Conservation (phyloP, 805 yeast genomes). For the Metschnikowia matae region DNA sequence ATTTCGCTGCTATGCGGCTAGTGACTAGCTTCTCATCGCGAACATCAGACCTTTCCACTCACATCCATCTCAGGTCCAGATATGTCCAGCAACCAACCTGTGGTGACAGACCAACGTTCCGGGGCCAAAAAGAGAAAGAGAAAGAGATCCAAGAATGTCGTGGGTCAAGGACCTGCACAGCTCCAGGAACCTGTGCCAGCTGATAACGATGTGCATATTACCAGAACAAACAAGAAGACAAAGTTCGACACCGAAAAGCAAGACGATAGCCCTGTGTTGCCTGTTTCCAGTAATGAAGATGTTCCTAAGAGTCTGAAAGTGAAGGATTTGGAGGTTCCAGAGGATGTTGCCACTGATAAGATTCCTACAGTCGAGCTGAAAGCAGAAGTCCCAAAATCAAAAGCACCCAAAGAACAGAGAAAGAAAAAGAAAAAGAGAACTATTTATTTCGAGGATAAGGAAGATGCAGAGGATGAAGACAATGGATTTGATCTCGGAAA, state of each 20-base stretch:
- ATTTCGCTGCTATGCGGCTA: background rate
- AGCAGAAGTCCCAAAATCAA: background rate
- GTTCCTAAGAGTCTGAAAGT: background rate
- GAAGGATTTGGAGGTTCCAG: background rate
- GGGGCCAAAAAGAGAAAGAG: constrained; percentile 16
- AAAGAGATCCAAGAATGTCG: constrained; percentile 20
- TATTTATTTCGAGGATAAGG: constrained; percentile 34
- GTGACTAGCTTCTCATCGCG: constrained; percentile 1
- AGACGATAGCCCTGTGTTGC: background rate
- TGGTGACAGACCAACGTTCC: constrained; percentile 6
- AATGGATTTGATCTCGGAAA: constrained; percentile 9
- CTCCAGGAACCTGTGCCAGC: constrained; percentile 1
- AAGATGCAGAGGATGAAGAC: constrained; percentile 34
- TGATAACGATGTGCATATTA: constrained; percentile 13
- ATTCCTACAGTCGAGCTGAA: background rate
- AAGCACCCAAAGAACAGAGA: background rate
- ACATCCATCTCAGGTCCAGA: background rate
- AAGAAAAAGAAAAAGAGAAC: constrained; percentile 15
- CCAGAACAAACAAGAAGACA: constrained; percentile 22
- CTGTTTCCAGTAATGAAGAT: background rate
- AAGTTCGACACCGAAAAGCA: constrained; percentile 16
- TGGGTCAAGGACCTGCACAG: constrained; percentile 3
- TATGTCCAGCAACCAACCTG: constrained; percentile 9
- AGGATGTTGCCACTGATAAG: background rate
- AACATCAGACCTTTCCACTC: background rate